phyloP scores from a whole-genome alignment of 345 rosid genomes.

The Bruguiera gymnorhiza region DNA sequence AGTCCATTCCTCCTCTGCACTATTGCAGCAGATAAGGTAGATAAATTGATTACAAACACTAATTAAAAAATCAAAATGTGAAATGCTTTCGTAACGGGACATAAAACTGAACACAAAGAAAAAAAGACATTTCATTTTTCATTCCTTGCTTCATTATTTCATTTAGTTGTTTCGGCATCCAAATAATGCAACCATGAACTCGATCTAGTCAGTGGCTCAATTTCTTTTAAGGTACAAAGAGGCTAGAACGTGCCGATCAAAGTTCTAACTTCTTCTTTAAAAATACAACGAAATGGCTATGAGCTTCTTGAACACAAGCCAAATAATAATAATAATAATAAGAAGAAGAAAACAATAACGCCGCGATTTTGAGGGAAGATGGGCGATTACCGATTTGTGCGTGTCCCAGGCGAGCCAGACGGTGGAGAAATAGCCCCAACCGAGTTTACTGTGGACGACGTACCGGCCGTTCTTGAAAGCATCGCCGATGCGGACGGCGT shows the following conservation, averaged over 20 bases:
- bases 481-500: conserved; percentile 61
- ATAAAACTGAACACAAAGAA: too few relatives aligned
- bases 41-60: too few relatives aligned
- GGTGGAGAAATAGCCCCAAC: conserved; percentile 84
- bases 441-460: conserved; percentile 65
- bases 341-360: not conserved
- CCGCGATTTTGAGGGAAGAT: not conserved
- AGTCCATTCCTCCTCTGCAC: too few relatives aligned
- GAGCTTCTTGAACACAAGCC: too few relatives aligned
- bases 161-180: not conserved
- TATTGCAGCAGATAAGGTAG: too few relatives aligned
- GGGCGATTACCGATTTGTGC: conserved; percentile 34
- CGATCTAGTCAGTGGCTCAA: not conserved
- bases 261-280: too few relatives aligned
- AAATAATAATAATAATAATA: not conserved
- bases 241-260: not conserved
- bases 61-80: too few relatives aligned
- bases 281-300: too few relatives aligned
- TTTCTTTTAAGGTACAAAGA: not conserved
- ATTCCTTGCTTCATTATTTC: not conserved
- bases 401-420: conserved; percentile 85
- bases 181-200: not conserved
- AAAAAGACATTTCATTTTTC: not conserved
- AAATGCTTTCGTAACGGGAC: too few relatives aligned
- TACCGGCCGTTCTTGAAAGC: conserved; percentile 59